These are phyloP conservation scores for Salix suchowensis DNA, from an alignment of 345 rosid genomes.

Conservation along the genomic window DNA sequence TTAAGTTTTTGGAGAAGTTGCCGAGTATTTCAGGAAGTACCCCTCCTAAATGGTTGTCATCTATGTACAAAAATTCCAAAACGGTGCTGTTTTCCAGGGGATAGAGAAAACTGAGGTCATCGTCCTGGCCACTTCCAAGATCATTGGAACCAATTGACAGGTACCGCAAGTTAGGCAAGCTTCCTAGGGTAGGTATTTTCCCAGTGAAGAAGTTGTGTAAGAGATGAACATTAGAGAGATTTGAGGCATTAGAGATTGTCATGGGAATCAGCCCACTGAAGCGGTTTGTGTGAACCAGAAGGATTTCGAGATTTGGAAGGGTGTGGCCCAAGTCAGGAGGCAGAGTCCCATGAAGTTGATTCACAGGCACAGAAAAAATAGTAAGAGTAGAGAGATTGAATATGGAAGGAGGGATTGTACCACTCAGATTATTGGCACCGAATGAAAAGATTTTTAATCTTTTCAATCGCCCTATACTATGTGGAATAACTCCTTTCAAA, in stretches of 20 bases:
- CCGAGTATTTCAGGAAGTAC: not conserved
- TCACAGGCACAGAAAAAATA: not conserved
- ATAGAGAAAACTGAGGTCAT: not conserved
- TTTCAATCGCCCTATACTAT: slow-evolving; percentile 18
- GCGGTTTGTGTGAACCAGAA: not conserved
- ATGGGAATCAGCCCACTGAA: not conserved
- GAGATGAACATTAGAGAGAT: not conserved
- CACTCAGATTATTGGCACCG: not conserved
- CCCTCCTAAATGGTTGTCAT: not conserved
- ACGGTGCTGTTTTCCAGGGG: not conserved
- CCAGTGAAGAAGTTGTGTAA: not conserved
- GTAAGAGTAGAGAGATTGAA: not conserved
- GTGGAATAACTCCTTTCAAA: slow-evolving; percentile 15
- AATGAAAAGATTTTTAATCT: not conserved
- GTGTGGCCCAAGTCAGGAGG: slow-evolving; percentile 10
- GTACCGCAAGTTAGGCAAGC: not conserved
- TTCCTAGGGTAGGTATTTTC: not conserved
- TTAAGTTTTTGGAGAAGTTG: not conserved
- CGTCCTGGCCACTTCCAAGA: not conserved
- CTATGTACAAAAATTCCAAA: not conserved
- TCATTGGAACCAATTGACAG: not conserved
- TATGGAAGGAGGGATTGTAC: slow-evolving; percentile 19
- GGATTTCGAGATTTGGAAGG: not conserved
- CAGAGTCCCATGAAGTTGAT: slow-evolving; percentile 18
- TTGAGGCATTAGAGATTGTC: not conserved